A percentile compares a stretch with the other conserved stretches of the same genome.
Conservation (phyloP, 768 basidiomycete genomes). For the Mycena pura region DNA sequence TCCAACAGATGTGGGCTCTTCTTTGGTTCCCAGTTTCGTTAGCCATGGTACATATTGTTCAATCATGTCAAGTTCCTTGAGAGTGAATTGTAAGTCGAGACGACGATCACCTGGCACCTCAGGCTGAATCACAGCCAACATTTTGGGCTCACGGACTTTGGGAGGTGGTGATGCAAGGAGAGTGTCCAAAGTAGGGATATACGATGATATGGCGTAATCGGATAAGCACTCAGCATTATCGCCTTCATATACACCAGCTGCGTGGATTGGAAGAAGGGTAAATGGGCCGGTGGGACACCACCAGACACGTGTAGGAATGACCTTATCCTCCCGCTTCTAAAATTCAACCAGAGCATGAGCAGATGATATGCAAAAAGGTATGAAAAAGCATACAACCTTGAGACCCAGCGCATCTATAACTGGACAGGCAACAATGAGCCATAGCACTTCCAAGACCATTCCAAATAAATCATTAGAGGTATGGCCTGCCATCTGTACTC, state of each 20-base stretch:
- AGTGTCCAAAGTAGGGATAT: conserved; percentile 1
- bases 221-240: not conserved
- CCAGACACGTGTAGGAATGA: not conserved
- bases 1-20: conserved; percentile 2
- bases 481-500: not conserved
- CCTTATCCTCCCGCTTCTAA: not conserved
- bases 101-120: conserved; percentile 1
- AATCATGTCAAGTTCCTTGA: conserved; percentile 3
- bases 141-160: not conserved
- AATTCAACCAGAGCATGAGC: not conserved
- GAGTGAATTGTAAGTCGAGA: conserved; percentile 1
- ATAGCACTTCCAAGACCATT: not conserved
- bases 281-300: conserved; percentile 5
- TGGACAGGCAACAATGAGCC: not conserved
- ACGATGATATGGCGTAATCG: conserved; percentile 6
- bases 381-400: not conserved
- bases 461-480: not conserved
- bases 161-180: not conserved
- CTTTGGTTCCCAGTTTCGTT: not conserved
- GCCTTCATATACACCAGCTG: not conserved
- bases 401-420: not conserved
- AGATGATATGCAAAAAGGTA: not conserved
- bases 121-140: conserved; percentile 2
- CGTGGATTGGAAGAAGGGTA: conserved; percentile 4
- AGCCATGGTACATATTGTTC: not conserved